These are phyloP conservation scores for Geosmithia morbida DNA, from an alignment of 2,329 filamentous ascomycete genomes.

Conservation along the genomic window DNA sequence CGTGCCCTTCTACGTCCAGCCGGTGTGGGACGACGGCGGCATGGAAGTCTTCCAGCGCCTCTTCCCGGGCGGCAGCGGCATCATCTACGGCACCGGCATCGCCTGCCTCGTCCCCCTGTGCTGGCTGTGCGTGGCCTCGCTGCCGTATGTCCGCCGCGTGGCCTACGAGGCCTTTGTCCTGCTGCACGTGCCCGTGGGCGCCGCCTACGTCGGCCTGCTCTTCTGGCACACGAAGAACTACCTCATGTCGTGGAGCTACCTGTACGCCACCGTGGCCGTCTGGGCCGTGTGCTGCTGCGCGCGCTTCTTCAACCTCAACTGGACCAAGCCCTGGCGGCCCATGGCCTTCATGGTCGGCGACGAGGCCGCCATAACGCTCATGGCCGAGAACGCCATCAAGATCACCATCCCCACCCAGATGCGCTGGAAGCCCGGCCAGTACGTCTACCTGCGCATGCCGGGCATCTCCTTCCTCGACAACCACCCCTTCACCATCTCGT, in stretches of 20 bases:
- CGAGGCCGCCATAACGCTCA: constrained; percentile 75
- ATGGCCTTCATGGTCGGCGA: constrained; percentile 78
- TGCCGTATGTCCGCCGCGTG: constrained; percentile 60
- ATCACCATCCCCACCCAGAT: constrained; percentile 88
- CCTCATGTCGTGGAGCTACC: constrained; percentile 77
- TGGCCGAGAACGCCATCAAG: constrained; percentile 91
- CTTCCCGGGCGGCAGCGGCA: constrained; percentile 48
- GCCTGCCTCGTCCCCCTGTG: constrained; percentile 68
- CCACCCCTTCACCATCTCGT: constrained; percentile 91
- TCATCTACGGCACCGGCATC: constrained; percentile 75
- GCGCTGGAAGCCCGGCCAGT: constrained; percentile 87
- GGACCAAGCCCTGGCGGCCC: constrained; percentile 60
- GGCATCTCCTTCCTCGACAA: constrained; percentile 84
- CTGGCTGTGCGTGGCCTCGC: constrained; percentile 74
- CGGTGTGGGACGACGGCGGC: constrained; percentile 69
- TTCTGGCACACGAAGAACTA: constrained; percentile 97
- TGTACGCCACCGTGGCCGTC: constrained; percentile 68
- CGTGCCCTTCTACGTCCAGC: constrained; percentile 79
- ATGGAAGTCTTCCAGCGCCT: constrained; percentile 55
- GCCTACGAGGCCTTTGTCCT: constrained; percentile 79
- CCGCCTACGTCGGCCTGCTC: constrained; percentile 68
- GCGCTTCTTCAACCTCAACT: constrained; percentile 78
- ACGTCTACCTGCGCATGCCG: constrained; percentile 88
- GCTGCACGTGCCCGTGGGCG: constrained; percentile 68
- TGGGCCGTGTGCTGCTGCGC: constrained; percentile 62